Percentiles rank a stretch among this genome's conserved stretches.
Evolutionary conservation across 2,329 filamentous ascomycete species (phyloP).

Genomic region (Curvularia eragrostidis): DNA sequence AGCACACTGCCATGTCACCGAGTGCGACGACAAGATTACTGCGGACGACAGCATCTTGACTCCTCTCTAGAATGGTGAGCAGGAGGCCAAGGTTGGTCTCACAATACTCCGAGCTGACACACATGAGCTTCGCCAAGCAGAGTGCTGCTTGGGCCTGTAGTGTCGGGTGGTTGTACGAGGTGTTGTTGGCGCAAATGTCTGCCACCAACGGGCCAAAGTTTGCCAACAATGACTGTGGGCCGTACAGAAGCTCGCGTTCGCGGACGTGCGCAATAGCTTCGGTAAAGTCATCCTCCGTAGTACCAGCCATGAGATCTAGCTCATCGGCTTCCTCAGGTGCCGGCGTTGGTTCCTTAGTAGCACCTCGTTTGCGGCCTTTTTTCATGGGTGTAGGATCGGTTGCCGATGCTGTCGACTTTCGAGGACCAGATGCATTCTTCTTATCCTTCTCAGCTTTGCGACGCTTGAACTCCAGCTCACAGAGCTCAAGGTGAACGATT

Average conservation of each 20-base stretch:
- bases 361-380: constrained; percentile 52
- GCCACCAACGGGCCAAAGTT: constrained; percentile 90
- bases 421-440: constrained; percentile 50
- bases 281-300: constrained; percentile 91
- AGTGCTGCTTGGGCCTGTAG: constrained; percentile 92
- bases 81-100: constrained; percentile 90
- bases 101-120: constrained; percentile 95
- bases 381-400: constrained; percentile 45
- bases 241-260: constrained; percentile 83
- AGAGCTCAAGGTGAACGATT: constrained; percentile 97
- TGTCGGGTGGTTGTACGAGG: constrained; percentile 84
- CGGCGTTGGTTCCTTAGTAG: constrained; percentile 52
- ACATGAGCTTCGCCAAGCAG: constrained; percentile 98
- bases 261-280: constrained; percentile 85
- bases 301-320: constrained; percentile 94
- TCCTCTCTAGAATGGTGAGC: constrained; percentile 97
- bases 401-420: constrained; percentile 41
- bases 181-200: constrained; percentile 92
- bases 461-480: constrained; percentile 96
- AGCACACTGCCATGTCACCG: constrained; percentile 98
- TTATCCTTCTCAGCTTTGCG: constrained; percentile 91
- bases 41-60: constrained; percentile 86
- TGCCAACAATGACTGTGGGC: constrained; percentile 81
- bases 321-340: constrained; percentile 76
- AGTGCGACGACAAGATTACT: constrained; percentile 97